Conservation (phyloP, 257 asterid genomes). For the Oldenlandia corymbosa region DNA sequence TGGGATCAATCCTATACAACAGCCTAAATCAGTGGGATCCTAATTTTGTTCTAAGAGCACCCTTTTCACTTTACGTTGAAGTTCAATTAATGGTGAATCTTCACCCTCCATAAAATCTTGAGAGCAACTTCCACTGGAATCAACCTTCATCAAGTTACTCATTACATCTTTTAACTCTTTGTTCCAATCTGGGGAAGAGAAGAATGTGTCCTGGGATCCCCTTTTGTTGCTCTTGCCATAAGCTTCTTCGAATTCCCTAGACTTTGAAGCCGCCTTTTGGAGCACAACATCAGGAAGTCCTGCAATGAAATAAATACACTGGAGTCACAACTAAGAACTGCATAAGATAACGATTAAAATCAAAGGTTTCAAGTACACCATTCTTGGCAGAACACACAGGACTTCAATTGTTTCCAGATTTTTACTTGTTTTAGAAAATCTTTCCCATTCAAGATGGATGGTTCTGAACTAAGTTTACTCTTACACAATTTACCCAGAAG, state of each 20-base stretch:
- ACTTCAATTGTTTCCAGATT: no score
- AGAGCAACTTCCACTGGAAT: constrained; percentile 16
- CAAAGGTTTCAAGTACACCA: no score
- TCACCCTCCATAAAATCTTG: constrained; percentile 15
- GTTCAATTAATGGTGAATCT: constrained; percentile 30
- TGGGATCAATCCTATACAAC: constrained; percentile 20
- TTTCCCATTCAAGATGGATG: no score
- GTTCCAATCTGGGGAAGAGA: constrained; percentile 37
- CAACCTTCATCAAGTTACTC: constrained; percentile 33
- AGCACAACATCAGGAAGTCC: constrained; percentile 86
- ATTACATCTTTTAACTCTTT: constrained; percentile 33
- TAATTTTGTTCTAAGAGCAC: constrained; percentile 42
- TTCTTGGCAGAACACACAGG: no score
- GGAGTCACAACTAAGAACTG: neutral
- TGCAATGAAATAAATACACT: constrained; percentile 22
- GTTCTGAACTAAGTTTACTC: neutral
- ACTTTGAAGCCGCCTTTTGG: constrained; percentile 63
- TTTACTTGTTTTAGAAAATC: no score
- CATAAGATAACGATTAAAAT: neutral
- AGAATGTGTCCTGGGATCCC: constrained; percentile 13
- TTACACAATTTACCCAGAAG: neutral
- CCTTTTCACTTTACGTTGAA: constrained; percentile 50
- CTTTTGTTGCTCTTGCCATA: constrained; percentile 35
- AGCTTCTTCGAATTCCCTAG: constrained; percentile 62
- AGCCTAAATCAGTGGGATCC: neutral